Percentiles rank a stretch among this genome's conserved stretches.
Conservation (phyloP, 768 basidiomycete genomes). For the Inosperma sp. region DNA sequence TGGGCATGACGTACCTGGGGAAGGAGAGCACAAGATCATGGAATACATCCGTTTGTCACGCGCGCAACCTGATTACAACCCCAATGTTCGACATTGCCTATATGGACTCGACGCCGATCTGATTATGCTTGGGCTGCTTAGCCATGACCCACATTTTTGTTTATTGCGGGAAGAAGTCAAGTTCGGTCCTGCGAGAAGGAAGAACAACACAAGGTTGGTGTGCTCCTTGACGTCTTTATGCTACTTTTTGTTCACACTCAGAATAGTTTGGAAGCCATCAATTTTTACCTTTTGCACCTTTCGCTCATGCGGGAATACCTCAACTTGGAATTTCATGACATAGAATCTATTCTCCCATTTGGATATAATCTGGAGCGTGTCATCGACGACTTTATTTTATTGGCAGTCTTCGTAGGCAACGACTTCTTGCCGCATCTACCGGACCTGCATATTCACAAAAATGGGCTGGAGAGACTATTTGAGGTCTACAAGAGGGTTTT, state of each 20-base stretch:
- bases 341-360: constrained; percentile 66
- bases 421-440: constrained; percentile 97
- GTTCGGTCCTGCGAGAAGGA: constrained; percentile 78
- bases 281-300: constrained; percentile 92
- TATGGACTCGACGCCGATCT: constrained; percentile 98
- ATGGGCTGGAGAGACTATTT: constrained; percentile 88
- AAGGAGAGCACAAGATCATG: constrained; percentile 99
- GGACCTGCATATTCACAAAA: constrained; percentile 96
- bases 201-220: constrained; percentile 57
- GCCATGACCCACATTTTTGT: constrained; percentile 99
- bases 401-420: constrained; percentile 97
- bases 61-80: constrained; percentile 94
- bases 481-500: constrained; percentile 93
- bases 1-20: constrained; percentile 97
- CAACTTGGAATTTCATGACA: constrained; percentile 86
- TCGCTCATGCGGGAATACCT: constrained; percentile 96
- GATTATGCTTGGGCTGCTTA: constrained; percentile 95
- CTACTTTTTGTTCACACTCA: constrained; percentile 20
- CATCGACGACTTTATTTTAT: constrained; percentile 96
- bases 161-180: constrained; percentile 96
- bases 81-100: constrained; percentile 94
- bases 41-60: constrained; percentile 94
- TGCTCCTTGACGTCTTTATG: neutral
- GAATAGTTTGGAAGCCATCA: constrained; percentile 64
- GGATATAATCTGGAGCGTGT: constrained; percentile 86